Conservation (phyloP, 2,329 filamentous ascomycete genomes). For the Metarhizium guizhouense region DNA sequence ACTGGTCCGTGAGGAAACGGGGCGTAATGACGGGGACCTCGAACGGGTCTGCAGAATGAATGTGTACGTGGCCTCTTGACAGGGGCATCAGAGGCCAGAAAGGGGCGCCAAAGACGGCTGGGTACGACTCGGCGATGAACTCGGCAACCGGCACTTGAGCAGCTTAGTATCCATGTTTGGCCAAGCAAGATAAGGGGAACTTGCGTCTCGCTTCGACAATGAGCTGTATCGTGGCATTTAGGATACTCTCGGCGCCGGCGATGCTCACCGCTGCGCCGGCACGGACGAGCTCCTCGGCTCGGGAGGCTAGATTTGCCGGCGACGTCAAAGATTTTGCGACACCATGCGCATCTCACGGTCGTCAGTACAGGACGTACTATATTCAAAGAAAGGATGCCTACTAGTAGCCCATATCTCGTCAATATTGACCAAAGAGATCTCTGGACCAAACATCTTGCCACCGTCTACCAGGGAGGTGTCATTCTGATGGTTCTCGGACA, state of each 20-base stretch:
- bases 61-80: constrained; percentile 15
- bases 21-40: constrained; percentile 12
- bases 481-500: constrained; percentile 11
- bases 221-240: constrained; percentile 14
- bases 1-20: constrained; percentile 12
- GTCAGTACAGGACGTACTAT: neutral
- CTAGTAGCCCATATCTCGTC: constrained; percentile 12
- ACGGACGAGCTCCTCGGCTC: constrained; percentile 12
- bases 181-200: neutral
- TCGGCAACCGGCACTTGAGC: constrained; percentile 12
- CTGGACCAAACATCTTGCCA: constrained; percentile 11
- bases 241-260: constrained; percentile 10
- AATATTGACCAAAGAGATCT: constrained; percentile 13
- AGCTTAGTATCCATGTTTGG: neutral
- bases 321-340: constrained; percentile 2
- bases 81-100: constrained; percentile 17
- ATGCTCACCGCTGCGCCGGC: constrained; percentile 13
- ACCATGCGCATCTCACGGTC: neutral
- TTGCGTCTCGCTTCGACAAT: constrained; percentile 8
- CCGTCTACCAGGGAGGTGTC: constrained; percentile 13
- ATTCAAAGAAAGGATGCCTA: neutral
- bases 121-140: constrained; percentile 9
- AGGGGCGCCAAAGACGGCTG: constrained; percentile 8
- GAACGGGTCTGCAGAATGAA: constrained; percentile 12
- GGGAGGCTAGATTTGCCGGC: constrained; percentile 3